Conservation (phyloP, 1,284 basidiomycete species). For the Marasmius tenuissimus region DNA sequence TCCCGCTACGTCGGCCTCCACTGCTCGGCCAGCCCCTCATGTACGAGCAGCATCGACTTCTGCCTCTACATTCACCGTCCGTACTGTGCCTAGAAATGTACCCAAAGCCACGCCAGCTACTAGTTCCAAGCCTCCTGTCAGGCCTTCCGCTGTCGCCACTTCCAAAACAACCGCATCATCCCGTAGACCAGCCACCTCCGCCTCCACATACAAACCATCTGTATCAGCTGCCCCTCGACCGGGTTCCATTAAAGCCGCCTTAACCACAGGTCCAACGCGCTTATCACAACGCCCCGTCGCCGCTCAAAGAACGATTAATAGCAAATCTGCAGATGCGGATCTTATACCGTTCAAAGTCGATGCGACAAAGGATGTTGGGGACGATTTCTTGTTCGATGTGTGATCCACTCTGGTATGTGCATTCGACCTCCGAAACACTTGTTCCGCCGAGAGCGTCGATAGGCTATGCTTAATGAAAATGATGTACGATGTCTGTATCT, state of each 20-base stretch:
- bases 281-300: neutral
- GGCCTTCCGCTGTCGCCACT: neutral
- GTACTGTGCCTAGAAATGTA: neutral
- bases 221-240: too few relatives aligned
- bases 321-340: neutral
- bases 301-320: neutral
- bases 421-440: too few relatives aligned
- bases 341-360: neutral
- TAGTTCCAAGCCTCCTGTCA: neutral
- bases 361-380: constrained; percentile 11
- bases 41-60: neutral
- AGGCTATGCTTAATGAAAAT: neutral
- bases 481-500: neutral
- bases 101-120: neutral
- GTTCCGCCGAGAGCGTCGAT: neutral
- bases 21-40: neutral
- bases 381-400: constrained; percentile 27
- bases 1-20: constrained; percentile 5
- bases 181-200: constrained; percentile 7
- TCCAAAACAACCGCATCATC: neutral
- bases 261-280: neutral
- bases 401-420: constrained; percentile 9
- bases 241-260: too few relatives aligned
- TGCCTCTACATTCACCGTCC: neutral
- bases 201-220: constrained; percentile 1